Percentiles rank a stretch among this genome's conserved stretches.
Evolutionary conservation across 768 basidiomycete genomes (phyloP).

Genomic region (Xerocomellus dryophilus): DNA sequence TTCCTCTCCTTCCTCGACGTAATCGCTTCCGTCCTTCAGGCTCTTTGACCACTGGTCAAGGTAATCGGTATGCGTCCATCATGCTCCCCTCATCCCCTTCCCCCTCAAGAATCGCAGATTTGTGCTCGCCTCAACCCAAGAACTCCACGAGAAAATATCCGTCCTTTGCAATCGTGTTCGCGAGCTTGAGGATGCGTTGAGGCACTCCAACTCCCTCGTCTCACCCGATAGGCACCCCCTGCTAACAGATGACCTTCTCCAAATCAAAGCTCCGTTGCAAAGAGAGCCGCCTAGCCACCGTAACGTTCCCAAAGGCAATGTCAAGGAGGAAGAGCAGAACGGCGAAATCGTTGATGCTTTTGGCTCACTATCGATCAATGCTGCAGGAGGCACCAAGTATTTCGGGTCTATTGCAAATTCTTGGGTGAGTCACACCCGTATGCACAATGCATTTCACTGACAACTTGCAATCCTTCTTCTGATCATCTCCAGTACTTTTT

Average conservation of each 20-base stretch:
- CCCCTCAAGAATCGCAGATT: slow-evolving; percentile 44
- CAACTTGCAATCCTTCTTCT: slow-evolving; percentile 10
- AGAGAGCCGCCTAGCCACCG: slow-evolving; percentile 51
- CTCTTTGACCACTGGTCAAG: slow-evolving; percentile 77
- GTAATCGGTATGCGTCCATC: slow-evolving; percentile 56
- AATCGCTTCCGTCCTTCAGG: slow-evolving; percentile 40
- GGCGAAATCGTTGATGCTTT: slow-evolving; percentile 77
- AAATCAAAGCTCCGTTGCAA: slow-evolving; percentile 74
- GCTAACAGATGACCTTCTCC: slow-evolving; percentile 66
- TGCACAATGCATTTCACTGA: not conserved
- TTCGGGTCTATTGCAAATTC: slow-evolving; percentile 76
- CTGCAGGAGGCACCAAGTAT: slow-evolving; percentile 72
- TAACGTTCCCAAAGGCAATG: slow-evolving; percentile 33
- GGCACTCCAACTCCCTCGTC: slow-evolving; percentile 54
- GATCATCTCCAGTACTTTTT: slow-evolving; percentile 57
- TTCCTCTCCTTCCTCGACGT: slow-evolving; percentile 16
- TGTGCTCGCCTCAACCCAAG: slow-evolving; percentile 75
- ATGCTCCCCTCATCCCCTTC: not conserved
- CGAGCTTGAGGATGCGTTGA: slow-evolving; percentile 70
- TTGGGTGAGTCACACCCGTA: slow-evolving; percentile 44
- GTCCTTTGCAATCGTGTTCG: slow-evolving; percentile 71
- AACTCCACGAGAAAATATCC: slow-evolving; percentile 78
- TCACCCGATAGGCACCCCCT: slow-evolving; percentile 64
- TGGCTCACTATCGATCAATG: slow-evolving; percentile 70
- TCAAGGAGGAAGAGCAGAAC: slow-evolving; percentile 63